Evolutionary conservation across 2,329 filamentous ascomycete species (phyloP).

Genomic region (Claviceps sorghi): DNA sequence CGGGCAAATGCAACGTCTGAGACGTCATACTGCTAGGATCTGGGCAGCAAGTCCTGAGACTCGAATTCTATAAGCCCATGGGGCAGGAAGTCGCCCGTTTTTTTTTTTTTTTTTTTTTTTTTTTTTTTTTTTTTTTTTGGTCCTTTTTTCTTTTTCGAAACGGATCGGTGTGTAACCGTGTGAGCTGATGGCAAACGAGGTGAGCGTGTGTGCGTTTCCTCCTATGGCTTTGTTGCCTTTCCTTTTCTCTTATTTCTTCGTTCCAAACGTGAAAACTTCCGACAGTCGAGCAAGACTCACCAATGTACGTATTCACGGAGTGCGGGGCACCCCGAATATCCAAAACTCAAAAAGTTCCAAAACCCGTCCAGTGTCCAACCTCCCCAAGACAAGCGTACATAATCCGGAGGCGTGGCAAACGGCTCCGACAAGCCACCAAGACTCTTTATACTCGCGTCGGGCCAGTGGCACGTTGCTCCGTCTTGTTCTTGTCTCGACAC

Average conservation of each 20-base stretch:
- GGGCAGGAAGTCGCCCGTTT: not conserved
- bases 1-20: conserved; percentile 56
- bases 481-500: not conserved
- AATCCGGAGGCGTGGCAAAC: no score
- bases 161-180: not conserved
- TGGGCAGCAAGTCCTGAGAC: not conserved
- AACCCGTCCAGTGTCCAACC: no score
- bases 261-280: not conserved
- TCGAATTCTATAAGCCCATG: not conserved
- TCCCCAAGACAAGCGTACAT: no score
- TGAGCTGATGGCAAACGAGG: not conserved
- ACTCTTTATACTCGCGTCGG: not conserved
- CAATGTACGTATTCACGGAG: not conserved
- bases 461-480: not conserved
- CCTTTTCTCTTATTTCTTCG: no score
- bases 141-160: not conserved
- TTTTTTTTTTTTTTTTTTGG: not conserved
- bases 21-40: conserved; percentile 18
- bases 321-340: not conserved
- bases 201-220: no score
- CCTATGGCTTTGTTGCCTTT: no score
- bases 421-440: no score
- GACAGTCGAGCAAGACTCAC: no score
- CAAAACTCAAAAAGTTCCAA: no score
- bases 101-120: not conserved